These are phyloP conservation scores for Trichocomaceae sp. DNA, from an alignment of 2,329 filamentous ascomycete genomes.

Conservation along the genomic window DNA sequence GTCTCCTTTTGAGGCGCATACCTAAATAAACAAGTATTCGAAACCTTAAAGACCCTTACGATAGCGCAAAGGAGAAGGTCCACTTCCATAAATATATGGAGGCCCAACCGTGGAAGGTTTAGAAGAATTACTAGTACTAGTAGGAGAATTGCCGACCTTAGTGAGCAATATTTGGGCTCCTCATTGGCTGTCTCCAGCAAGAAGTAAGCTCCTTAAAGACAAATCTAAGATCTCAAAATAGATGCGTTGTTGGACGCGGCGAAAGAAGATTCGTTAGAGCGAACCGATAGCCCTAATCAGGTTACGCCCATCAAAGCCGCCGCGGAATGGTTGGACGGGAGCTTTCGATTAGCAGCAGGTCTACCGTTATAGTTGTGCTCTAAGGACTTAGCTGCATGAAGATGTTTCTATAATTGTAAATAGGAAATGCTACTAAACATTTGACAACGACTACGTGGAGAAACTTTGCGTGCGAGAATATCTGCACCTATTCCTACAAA, in stretches of 20 bases:
- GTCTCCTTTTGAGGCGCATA: slow-evolving; percentile 11
- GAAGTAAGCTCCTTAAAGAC: background rate
- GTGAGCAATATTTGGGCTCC: background rate
- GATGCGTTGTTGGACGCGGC: background rate
- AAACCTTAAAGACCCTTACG: background rate
- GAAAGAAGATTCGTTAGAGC: background rate
- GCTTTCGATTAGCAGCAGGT: background rate
- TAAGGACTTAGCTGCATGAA: background rate
- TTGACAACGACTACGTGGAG: background rate
- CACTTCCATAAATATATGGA: background rate
- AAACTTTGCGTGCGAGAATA: background rate
- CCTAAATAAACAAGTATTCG: background rate
- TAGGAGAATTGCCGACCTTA: background rate
- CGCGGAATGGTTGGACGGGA: slow-evolving; percentile 4
- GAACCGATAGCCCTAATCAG: background rate
- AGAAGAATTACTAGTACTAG: background rate
- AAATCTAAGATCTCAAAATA: slow-evolving; percentile 1
- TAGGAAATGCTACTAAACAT: background rate
- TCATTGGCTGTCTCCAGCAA: background rate
- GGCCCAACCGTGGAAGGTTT: background rate
- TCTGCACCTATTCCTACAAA: background rate
- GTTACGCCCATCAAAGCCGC: slow-evolving; percentile 5
- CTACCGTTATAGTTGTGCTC: background rate
- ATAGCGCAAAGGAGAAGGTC: background rate
- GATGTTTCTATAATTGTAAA: background rate